Conservation (phyloP, 495 filamentous ascomycete genomes). For the Xylaria scruposa region DNA sequence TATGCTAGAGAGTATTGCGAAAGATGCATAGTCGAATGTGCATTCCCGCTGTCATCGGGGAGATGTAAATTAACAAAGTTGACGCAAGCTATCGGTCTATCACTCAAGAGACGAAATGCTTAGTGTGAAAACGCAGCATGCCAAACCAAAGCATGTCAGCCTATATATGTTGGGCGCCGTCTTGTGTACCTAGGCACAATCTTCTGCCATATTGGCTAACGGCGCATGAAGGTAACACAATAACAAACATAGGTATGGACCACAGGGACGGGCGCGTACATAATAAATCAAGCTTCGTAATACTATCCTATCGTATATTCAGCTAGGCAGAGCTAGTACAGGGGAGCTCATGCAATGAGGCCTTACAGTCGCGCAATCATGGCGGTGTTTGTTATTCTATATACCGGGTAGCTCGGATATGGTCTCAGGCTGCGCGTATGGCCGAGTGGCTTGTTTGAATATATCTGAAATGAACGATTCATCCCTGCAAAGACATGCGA, state of each 20-base stretch:
- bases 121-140: neutral
- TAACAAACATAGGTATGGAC: neutral
- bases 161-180: neutral
- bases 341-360: neutral
- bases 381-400: neutral
- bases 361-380: neutral
- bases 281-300: neutral
- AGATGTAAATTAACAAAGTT: neutral
- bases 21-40: neutral
- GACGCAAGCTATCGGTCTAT: slow-evolving; percentile 8
- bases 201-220: neutral
- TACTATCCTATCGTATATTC: neutral
- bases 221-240: neutral
- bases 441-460: slow-evolving; percentile 1
- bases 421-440: neutral
- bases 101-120: neutral
- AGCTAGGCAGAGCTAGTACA: neutral
- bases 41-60: neutral
- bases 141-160: neutral
- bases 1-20: slow-evolving; percentile 39
- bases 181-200: slow-evolving; percentile 6
- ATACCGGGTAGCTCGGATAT: neutral
- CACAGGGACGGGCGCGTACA: slow-evolving; percentile 6
- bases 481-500: neutral
- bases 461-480: neutral